Conservation (phyloP, 805 yeast species). For the Schwanniomyces polymorphus region DNA sequence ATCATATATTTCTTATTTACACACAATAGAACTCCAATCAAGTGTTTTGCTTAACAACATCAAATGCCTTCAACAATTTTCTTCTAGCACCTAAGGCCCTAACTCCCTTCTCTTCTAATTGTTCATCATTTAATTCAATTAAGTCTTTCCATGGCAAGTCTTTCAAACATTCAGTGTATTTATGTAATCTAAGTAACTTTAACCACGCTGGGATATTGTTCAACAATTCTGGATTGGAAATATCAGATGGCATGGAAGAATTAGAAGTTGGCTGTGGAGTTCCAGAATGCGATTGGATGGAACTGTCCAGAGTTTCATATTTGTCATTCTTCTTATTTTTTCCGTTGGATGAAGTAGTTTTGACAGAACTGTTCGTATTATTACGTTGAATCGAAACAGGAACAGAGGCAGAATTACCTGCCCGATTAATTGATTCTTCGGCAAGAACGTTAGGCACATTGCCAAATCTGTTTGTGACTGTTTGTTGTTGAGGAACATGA, state of each 20-base stretch:
- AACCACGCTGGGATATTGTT: slow-evolving; percentile 90
- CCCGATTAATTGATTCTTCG: slow-evolving; percentile 38
- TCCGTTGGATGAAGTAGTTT: slow-evolving; percentile 9
- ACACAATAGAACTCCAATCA: not conserved
- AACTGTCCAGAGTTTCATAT: not conserved
- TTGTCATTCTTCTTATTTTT: slow-evolving; percentile 4
- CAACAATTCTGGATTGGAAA: slow-evolving; percentile 48
- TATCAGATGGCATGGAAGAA: slow-evolving; percentile 43
- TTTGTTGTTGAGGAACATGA: slow-evolving; percentile 7
- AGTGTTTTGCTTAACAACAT: slow-evolving; percentile 53
- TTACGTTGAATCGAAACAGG: slow-evolving; percentile 4
- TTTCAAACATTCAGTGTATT: slow-evolving; percentile 83
- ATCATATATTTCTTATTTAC: not conserved
- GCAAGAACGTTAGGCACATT: slow-evolving; percentile 5
- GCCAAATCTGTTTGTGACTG: slow-evolving; percentile 10
- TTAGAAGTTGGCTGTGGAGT: slow-evolving; percentile 11
- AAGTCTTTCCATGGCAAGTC: slow-evolving; percentile 77
- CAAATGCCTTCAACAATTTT: slow-evolving; percentile 88
- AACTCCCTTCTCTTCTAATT: slow-evolving; percentile 78
- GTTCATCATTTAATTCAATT: slow-evolving; percentile 66
- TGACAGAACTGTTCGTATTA: slow-evolving; percentile 6
- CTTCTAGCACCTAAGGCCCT: slow-evolving; percentile 95
- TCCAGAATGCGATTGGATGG: slow-evolving; percentile 3
- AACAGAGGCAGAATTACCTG: slow-evolving; percentile 32
- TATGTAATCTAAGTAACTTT: slow-evolving; percentile 84